Conservation (phyloP, 2,329 filamentous ascomycete species). For the Xylaria polymorpha region DNA sequence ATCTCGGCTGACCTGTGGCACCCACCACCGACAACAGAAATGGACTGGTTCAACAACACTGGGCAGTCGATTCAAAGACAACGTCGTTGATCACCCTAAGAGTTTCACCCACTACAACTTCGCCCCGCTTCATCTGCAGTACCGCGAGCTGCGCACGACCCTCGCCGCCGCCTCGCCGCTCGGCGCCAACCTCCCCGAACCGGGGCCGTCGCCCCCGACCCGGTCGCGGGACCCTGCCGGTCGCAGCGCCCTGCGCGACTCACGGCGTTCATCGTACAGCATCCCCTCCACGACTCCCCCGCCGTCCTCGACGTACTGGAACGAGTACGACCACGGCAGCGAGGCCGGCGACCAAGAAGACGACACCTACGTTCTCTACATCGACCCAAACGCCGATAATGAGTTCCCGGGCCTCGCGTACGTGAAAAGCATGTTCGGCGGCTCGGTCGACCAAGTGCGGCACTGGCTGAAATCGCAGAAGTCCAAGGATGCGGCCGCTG, state of each 20-base stretch:
- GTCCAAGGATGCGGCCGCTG: conserved; percentile 4
- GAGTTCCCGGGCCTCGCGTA: conserved; percentile 73
- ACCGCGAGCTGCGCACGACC: conserved; percentile 61
- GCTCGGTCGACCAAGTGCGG: conserved; percentile 63
- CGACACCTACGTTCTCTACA: conserved; percentile 77
- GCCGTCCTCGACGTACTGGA: conserved; percentile 71
- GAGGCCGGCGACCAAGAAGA: conserved; percentile 70
- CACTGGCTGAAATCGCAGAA: conserved; percentile 57
- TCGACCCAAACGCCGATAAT: conserved; percentile 73
- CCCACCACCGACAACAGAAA: conserved; percentile 63
- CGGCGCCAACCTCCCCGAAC: conserved; percentile 32
- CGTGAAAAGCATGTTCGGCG: conserved; percentile 63
- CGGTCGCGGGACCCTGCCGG: conserved; percentile 37
- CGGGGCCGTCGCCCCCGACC: conserved; percentile 15
- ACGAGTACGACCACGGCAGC: conserved; percentile 86
- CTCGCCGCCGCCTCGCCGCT: conserved; percentile 60
- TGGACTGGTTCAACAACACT: conserved; percentile 81
- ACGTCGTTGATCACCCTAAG: conserved; percentile 73
- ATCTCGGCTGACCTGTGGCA: conserved; percentile 32
- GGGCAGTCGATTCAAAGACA: conserved; percentile 72
- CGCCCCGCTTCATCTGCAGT: conserved; percentile 60
- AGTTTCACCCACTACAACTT: conserved; percentile 79
- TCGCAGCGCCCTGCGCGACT: conserved; percentile 16
- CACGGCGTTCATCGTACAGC: conserved; percentile 30
- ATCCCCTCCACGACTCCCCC: conserved; percentile 29